phyloP scores from a whole-genome alignment of 441 rosid species.

The Mallotus japonicus region DNA sequence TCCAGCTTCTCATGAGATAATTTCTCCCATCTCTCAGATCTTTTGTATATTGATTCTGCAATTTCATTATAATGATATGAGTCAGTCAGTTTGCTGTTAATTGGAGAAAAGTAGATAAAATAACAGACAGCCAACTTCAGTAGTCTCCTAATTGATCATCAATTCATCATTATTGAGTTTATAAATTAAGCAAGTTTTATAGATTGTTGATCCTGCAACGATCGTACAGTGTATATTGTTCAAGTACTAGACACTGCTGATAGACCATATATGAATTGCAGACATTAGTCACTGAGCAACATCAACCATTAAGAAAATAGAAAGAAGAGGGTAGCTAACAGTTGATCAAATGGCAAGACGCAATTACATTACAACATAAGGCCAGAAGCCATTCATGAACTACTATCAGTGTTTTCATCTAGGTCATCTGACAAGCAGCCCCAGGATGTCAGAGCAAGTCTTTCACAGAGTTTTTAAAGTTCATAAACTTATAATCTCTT shows the following conservation, averaged over 20 bases:
- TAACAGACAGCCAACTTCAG: background rate
- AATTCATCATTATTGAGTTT: background rate
- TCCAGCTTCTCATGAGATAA: conserved; percentile 24
- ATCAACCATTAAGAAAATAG: background rate
- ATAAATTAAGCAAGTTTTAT: background rate
- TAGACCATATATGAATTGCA: background rate
- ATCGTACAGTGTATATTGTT: background rate
- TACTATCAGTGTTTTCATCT: too few relatives aligned
- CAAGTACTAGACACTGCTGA: background rate
- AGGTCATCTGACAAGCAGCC: too few relatives aligned
- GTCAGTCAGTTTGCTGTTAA: background rate
- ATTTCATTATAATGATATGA: background rate
- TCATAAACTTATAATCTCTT: too few relatives aligned
- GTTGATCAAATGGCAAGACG: background rate
- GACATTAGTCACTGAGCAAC: background rate
- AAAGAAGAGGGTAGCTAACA: background rate
- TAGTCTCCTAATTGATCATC: conserved; percentile 2
- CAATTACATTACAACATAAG: too few relatives aligned
- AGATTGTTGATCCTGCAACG: background rate
- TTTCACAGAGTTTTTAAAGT: too few relatives aligned
- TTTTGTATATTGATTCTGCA: conserved; percentile 26
- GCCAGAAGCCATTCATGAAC: too few relatives aligned
- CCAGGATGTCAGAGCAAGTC: too few relatives aligned
- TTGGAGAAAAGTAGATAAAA: conserved; percentile 1
- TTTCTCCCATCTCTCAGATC: conserved; percentile 25